Evolutionary conservation across 1,284 basidiomycete genomes (phyloP).

Genomic region (Microbotryum violaceum): DNA sequence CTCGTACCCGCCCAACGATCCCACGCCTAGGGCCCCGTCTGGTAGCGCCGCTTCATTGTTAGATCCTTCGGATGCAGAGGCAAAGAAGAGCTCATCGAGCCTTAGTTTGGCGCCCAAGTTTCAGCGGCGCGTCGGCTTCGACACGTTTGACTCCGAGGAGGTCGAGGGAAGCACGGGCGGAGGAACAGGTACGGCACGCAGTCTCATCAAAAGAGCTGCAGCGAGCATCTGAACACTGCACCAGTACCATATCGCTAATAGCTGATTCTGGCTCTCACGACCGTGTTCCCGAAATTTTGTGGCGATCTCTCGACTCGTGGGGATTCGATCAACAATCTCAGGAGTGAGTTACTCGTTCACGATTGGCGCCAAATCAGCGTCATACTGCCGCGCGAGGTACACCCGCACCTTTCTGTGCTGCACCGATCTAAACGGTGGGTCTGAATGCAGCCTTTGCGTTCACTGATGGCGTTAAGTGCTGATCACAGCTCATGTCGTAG

Average conservation of each 20-base stretch:
- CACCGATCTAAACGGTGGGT: constrained; percentile 60
- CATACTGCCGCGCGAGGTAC: constrained; percentile 66
- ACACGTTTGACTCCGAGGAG: constrained; percentile 55
- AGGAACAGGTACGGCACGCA: constrained; percentile 41
- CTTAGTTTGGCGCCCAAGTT: constrained; percentile 1
- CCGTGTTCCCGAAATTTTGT: background rate
- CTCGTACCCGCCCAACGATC: background rate
- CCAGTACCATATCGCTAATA: background rate
- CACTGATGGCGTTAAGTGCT: too few relatives aligned
- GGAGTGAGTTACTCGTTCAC: constrained; percentile 30
- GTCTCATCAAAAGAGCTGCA: background rate
- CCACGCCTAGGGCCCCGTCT: background rate
- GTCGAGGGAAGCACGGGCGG: constrained; percentile 48
- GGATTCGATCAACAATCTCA: background rate
- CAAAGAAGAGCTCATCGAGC: background rate
- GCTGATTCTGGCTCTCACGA: background rate
- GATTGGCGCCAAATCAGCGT: constrained; percentile 71
- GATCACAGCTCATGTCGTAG: constrained; percentile 36
- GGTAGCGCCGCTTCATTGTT: too few relatives aligned
- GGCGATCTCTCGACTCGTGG: too few relatives aligned
- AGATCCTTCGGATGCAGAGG: too few relatives aligned
- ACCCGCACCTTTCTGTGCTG: constrained; percentile 89
- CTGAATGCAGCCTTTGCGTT: background rate
- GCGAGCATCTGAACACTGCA: too few relatives aligned
- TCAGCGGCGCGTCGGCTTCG: constrained; percentile 79